These are phyloP conservation scores for Peronospora farinosa DNA, from an alignment of 352 stramenopile genomes.

Conservation along the genomic window DNA sequence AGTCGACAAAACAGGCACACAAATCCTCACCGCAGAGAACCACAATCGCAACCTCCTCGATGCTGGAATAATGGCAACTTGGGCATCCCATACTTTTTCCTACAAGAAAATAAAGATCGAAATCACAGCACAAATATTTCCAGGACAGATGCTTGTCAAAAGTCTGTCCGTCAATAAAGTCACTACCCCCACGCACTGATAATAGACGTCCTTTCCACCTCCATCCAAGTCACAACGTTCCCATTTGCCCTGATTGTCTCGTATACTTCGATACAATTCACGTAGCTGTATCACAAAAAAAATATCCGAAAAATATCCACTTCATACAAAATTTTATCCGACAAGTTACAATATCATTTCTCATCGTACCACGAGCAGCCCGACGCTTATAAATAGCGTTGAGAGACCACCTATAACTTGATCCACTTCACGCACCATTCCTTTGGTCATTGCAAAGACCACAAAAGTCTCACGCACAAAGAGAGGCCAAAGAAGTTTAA, in stretches of 20 bases:
- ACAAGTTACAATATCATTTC: neutral
- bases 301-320: neutral
- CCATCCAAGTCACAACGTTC: constrained; percentile 44
- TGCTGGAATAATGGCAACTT: constrained; percentile 75
- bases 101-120: constrained; percentile 15
- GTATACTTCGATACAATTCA: constrained; percentile 49
- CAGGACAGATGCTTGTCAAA: constrained; percentile 1
- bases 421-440: constrained; percentile 72
- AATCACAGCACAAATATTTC: constrained; percentile 3
- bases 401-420: constrained; percentile 69
- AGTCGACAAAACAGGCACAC: neutral
- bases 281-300: constrained; percentile 33
- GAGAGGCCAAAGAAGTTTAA: no score
- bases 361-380: constrained; percentile 53
- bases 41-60: constrained; percentile 63
- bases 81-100: constrained; percentile 69
- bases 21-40: constrained; percentile 42
- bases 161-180: neutral
- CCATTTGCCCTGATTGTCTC: constrained; percentile 46
- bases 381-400: constrained; percentile 67
- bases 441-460: constrained; percentile 33
- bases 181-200: constrained; percentile 39
- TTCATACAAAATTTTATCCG: neutral
- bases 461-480: neutral
- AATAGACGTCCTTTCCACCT: constrained; percentile 63